Evolutionary conservation across 495 filamentous ascomycete species (phyloP).

Genomic region (Lineolata rhizophorae): DNA sequence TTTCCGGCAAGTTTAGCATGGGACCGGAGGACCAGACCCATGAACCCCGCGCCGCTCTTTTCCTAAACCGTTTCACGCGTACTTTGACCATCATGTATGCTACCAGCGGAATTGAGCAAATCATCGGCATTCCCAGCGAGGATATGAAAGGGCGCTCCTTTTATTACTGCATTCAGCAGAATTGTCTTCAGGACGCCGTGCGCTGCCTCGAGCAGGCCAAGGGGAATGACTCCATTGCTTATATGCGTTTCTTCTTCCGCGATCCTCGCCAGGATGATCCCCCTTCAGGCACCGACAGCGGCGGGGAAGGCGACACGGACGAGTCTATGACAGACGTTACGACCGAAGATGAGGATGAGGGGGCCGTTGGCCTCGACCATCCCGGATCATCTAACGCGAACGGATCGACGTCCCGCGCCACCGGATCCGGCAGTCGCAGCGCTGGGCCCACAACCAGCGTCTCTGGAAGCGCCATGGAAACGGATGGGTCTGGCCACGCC

Average conservation of each 20-base stretch:
- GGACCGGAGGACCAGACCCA: constrained; percentile 34
- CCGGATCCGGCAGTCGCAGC: background rate
- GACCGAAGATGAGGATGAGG: constrained; percentile 16
- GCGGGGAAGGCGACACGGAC: constrained; percentile 14
- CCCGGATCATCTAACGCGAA: too few relatives aligned
- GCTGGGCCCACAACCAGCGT: background rate
- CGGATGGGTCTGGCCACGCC: background rate
- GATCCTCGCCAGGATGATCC: constrained; percentile 38
- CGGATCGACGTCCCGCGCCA: background rate
- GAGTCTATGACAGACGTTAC: constrained; percentile 16
- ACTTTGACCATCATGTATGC: constrained; percentile 76
- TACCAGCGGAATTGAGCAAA: constrained; percentile 46
- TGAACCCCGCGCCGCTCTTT: constrained; percentile 66
- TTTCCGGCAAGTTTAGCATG: constrained; percentile 62
- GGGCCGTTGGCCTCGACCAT: too few relatives aligned
- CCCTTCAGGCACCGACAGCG: constrained; percentile 7
- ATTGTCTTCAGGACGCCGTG: constrained; percentile 53
- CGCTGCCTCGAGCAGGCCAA: constrained; percentile 67
- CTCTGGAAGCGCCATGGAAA: background rate
- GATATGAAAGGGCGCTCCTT: constrained; percentile 51
- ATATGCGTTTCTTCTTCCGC: constrained; percentile 73
- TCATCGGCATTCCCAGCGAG: constrained; percentile 46
- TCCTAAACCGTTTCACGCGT: constrained; percentile 71
- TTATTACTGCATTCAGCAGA: constrained; percentile 60
- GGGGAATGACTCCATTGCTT: constrained; percentile 84